These are phyloP conservation scores for Lophiostoma macrostomum DNA, from an alignment of 495 filamentous ascomycete genomes.

Conservation along the genomic window DNA sequence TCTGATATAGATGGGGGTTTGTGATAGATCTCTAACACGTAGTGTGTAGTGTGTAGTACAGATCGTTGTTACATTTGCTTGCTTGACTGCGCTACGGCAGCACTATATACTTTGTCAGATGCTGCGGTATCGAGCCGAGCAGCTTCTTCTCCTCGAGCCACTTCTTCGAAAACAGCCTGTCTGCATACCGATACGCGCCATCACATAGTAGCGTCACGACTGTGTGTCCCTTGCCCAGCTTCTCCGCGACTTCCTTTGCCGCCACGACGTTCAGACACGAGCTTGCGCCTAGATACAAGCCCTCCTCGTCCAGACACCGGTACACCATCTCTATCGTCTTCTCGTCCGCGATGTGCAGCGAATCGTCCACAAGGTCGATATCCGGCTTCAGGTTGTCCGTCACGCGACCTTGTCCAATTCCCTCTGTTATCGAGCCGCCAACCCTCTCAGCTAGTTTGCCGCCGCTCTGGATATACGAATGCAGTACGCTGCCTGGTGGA, in stretches of 20 bases:
- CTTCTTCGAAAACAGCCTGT: conserved; percentile 81
- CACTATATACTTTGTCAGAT: conserved; percentile 89
- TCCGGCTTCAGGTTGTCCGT: conserved; percentile 90
- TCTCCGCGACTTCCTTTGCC: conserved; percentile 89
- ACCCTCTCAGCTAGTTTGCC: conserved; percentile 76
- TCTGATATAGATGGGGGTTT: conserved; percentile 20
- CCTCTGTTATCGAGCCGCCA: conserved; percentile 92
- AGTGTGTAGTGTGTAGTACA: neutral
- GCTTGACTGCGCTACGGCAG: conserved; percentile 54
- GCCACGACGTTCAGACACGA: conserved; percentile 92
- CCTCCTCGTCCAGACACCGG: conserved; percentile 93
- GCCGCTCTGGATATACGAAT: conserved; percentile 84
- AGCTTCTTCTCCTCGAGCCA: conserved; percentile 88
- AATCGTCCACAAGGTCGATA: conserved; percentile 79
- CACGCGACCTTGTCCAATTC: conserved; percentile 94
- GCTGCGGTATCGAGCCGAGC: conserved; percentile 75
- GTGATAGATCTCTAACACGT: conserved; percentile 1
- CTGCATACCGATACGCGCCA: conserved; percentile 93
- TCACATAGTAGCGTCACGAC: conserved; percentile 94
- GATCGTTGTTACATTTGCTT: conserved; percentile 6
- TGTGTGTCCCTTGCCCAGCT: conserved; percentile 82
- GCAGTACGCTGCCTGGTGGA: conserved; percentile 86
- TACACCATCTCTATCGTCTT: conserved; percentile 98
- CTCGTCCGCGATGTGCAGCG: conserved; percentile 81
- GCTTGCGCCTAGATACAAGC: conserved; percentile 92